Evolutionary conservation across 2,329 filamentous ascomycete species (phyloP), one percentile per base, ranked within the genome.

Genomic region (Elsinoe batatas): DNA sequence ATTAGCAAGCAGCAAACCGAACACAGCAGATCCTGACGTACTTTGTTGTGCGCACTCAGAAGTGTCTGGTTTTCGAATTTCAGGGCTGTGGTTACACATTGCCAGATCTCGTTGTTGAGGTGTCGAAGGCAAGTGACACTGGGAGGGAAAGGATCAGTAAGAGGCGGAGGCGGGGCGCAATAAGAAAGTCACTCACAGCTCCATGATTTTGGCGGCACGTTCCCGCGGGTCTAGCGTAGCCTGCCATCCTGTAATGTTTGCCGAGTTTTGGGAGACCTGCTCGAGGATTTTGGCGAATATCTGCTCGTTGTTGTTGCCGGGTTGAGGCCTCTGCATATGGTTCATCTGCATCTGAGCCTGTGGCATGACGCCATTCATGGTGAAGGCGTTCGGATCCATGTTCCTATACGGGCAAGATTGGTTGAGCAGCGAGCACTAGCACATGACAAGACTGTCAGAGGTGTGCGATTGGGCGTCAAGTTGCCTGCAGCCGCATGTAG

Each of bases 191-290:
- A 64, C 67, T 59, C 56, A 69, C 66, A 69, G 57, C 53, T 68
- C 66, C 60, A 70, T 63, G 36, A 67, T 62, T 33, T 57, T 58
- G 17, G 38, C 35, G 8, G 64, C 62, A 38, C 68, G 64, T 18
- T 64, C 62, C 30, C 61, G 58, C 10, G 62, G 36, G 33, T 67
- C 62, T 50, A 68, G 59, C 7, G 64, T 66, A 13, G 60, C 59
- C 60, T 69, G 67, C 68, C 68, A 70, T n/a, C 59, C 62, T 38
- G 32, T 17, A 35, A 51, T 37, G n/a, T 51, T 51, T 36, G 32
- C 18, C 32, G 47, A 51, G n/a, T 15, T 51, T 10, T 56, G 56
- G 33, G 60, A 57, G 13, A 70, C 42, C 22, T 64, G 59, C 22
- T 61, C 57, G 40, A 64, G 54, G 50, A 67, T 59, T 32, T 59